Base-by-base conservation (phyloP, 2,329 filamentous ascomycete species). In the Xylaria sp. region DNA sequence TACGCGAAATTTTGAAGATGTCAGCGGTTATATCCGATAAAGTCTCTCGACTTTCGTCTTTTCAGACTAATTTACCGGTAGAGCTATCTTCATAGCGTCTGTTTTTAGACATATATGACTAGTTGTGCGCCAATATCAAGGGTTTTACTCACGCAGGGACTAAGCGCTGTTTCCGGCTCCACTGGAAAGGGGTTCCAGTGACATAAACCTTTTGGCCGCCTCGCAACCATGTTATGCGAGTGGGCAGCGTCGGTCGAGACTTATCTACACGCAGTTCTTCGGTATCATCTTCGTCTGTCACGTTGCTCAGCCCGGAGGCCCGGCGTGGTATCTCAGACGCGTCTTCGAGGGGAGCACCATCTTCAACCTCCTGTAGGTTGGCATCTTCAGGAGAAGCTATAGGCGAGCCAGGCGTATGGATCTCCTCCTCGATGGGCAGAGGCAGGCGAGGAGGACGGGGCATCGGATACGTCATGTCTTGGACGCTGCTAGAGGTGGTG, bases 141-240 rank as follows among this genome's bases (percentile, higher is more conserved):
- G 56, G 28, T 56, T 43, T 20, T 48, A 89, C 92, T 88, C 88
- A 97, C 94, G 93, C 91, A 80, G 88, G 90, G 80, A 94, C 90
- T 78, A 99, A 84, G 75, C 92, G 89, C 79, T 94, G 97, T 82
- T 98, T 98, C 79, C 92, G 91, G 82, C 97, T 94, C 96, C 96
- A 99, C 79, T 95, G 93, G 75, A 97, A 97, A 78, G 98, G 98
- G 23, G 96, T 98, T 73, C 95, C 95, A 0, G 96, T 99, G 55
- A 99, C 94, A 80, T 97, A 99, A 72, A 98, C 90, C 81, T 94
- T 97, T 67, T 97, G 92, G 67, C 93, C 94, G 62, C 90, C 89
- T 9, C 89, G 88, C 73, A 88, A 88, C 96, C 96, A 99, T 81
- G 97, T 92, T 67, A 99, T 89, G 67, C 88, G 84, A 1, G 93